Evolutionary conservation across 805 yeast species (phyloP).

Genomic region (Metschnikowia bowlesiae): DNA sequence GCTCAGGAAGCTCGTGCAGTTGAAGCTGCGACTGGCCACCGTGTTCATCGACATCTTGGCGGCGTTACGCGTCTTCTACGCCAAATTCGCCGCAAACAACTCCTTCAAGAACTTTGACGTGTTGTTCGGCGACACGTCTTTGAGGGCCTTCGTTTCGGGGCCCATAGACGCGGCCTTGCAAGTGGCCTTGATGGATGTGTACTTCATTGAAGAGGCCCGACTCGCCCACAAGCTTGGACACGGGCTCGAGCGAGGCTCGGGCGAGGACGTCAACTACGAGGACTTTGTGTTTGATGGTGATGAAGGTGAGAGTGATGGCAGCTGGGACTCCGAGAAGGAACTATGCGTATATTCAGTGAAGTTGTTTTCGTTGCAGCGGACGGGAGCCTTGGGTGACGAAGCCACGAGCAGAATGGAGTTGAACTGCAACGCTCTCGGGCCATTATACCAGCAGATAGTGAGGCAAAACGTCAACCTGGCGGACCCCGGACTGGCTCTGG

Average conservation of each 20-base stretch:
- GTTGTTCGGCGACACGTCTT: slow-evolving; percentile 22
- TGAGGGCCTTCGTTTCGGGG: slow-evolving; percentile 19
- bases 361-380: slow-evolving; percentile 30
- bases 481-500: no score
- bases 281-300: slow-evolving; percentile 15
- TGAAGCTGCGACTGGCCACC: slow-evolving; percentile 21
- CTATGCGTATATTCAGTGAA: slow-evolving; percentile 41
- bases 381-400: slow-evolving; percentile 26
- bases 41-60: slow-evolving; percentile 31
- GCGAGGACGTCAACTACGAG: slow-evolving; percentile 46
- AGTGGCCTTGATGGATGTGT: slow-evolving; percentile 35
- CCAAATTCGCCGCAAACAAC: slow-evolving; percentile 22
- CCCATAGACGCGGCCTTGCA: slow-evolving; percentile 27
- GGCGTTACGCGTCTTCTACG: slow-evolving; percentile 31
- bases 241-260: slow-evolving; percentile 47
- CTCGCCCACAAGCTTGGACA: slow-evolving; percentile 33
- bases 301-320: not conserved
- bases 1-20: slow-evolving; percentile 21
- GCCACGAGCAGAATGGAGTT: slow-evolving; percentile 31
- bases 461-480: not conserved
- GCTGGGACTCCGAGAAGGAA: slow-evolving; percentile 26
- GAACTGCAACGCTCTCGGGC: slow-evolving; percentile 34
- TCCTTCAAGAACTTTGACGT: slow-evolving; percentile 26
- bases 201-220: slow-evolving; percentile 46
- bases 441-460: slow-evolving; percentile 19